phyloP scores from a whole-genome alignment of 345 rosid genomes.

The Eucalyptus microcorys region DNA sequence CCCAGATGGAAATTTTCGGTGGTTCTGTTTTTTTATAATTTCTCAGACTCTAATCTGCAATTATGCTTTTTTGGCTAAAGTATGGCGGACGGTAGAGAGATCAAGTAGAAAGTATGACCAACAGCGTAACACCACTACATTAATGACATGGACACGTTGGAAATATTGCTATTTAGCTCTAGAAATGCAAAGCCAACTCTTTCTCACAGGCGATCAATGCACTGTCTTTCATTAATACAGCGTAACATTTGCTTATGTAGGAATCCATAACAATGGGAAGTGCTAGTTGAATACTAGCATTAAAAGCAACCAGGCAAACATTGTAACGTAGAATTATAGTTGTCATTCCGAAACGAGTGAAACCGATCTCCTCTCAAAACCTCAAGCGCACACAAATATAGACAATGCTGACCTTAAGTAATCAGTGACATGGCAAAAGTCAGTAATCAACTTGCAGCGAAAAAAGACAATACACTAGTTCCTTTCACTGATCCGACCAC shows the following conservation, averaged over 20 bases:
- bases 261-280: not conserved
- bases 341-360: not conserved
- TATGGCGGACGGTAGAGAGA: not conserved
- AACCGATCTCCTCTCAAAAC: not conserved
- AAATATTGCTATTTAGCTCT: not conserved
- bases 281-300: not conserved
- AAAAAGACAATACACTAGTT: not conserved
- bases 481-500: not conserved
- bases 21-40: not conserved
- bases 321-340: not conserved
- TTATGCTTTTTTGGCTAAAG: not conserved
- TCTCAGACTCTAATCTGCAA: not conserved
- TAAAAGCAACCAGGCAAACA: not conserved
- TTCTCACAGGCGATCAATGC: not conserved
- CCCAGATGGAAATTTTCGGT: not conserved
- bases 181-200: not conserved
- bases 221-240: not conserved
- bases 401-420: not conserved
- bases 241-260: not conserved
- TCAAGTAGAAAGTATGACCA: not conserved
- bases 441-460: not conserved
- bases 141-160: not conserved
- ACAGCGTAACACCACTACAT: not conserved
- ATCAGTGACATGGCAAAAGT: not conserved
- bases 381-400: not conserved